A percentile compares a stretch with the other conserved stretches of the same genome.
Evolutionary conservation across 208 protist species (phyloP).

Genomic region (Wallacemonas sp.): DNA sequence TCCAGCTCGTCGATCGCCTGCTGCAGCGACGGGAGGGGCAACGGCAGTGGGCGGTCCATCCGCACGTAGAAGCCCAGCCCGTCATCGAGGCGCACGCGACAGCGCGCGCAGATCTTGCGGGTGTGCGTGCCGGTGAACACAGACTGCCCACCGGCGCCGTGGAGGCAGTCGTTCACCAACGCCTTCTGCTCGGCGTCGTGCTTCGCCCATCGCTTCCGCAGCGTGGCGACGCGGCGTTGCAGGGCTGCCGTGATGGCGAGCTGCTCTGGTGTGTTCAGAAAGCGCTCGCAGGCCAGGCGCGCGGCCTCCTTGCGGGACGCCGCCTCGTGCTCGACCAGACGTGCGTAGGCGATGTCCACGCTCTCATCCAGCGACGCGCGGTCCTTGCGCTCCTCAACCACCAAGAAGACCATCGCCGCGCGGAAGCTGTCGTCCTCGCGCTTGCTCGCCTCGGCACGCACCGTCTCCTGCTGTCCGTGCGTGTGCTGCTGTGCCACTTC

Average conservation of each 20-base stretch:
- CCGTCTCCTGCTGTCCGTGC: constrained; percentile 15
- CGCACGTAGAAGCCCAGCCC: constrained; percentile 65
- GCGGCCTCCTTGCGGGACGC: constrained; percentile 44
- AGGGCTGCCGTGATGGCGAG: constrained; percentile 55
- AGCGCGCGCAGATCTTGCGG: constrained; percentile 55
- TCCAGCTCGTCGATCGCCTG: constrained; percentile 4
- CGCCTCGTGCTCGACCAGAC: constrained; percentile 25
- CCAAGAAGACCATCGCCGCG: constrained; percentile 61
- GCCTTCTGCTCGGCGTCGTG: constrained; percentile 53
- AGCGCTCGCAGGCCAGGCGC: constrained; percentile 58
- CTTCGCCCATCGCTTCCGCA: constrained; percentile 33
- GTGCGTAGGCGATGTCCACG: constrained; percentile 23
- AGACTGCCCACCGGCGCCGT: constrained; percentile 52
- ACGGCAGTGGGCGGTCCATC: constrained; percentile 29
- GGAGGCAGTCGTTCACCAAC: constrained; percentile 62
- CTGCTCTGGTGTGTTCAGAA: constrained; percentile 81
- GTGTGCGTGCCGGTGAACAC: constrained; percentile 53
- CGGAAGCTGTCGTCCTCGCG: constrained; percentile 33
- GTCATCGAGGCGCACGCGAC: constrained; percentile 72
- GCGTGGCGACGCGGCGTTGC: constrained; percentile 32
- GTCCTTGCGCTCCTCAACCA: constrained; percentile 40
- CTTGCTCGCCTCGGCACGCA: constrained; percentile 14
- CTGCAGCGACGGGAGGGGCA: constrained; percentile 8
- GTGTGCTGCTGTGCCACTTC: constrained; percentile 25
- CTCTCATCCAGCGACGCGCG: constrained; percentile 31